These are phyloP conservation scores for Claviceps sp. DNA, from an alignment of 2,329 filamentous ascomycete genomes.

Conservation along the genomic window DNA sequence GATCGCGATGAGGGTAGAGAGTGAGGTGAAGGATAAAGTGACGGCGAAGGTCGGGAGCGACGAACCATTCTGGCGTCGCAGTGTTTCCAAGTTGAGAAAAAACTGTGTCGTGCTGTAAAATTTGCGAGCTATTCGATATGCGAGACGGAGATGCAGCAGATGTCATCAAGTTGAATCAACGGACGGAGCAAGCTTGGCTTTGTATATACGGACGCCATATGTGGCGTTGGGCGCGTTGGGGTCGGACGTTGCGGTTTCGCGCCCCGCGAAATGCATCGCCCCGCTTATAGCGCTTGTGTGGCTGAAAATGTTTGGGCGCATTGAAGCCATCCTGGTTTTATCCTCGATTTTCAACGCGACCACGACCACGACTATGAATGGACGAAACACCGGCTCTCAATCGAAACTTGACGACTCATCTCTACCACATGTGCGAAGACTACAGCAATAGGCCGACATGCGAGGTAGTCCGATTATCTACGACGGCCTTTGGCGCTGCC, in stretches of 20 bases:
- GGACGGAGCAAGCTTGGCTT: no score
- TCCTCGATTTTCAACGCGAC: no score
- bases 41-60: background rate
- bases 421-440: background rate
- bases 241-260: background rate
- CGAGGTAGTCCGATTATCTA: constrained; percentile 21
- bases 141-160: background rate
- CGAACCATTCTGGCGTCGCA: background rate
- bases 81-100: background rate
- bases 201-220: no score
- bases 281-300: constrained; percentile 8
- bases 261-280: constrained; percentile 18
- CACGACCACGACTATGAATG: no score
- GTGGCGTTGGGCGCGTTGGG: no score
- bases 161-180: no score
- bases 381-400: no score
- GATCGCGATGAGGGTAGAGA: background rate
- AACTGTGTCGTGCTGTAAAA: background rate
- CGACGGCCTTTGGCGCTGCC: constrained; percentile 51
- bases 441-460: constrained; percentile 11
- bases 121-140: background rate
- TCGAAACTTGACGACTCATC: no score
- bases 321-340: no score
- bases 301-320: background rate
- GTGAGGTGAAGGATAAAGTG: background rate